Percentiles rank a stretch among this genome's conserved stretches.
These are phyloP conservation scores for Petunia secreta DNA, from an alignment of 257 asterid genomes.

Conservation along the genomic window DNA sequence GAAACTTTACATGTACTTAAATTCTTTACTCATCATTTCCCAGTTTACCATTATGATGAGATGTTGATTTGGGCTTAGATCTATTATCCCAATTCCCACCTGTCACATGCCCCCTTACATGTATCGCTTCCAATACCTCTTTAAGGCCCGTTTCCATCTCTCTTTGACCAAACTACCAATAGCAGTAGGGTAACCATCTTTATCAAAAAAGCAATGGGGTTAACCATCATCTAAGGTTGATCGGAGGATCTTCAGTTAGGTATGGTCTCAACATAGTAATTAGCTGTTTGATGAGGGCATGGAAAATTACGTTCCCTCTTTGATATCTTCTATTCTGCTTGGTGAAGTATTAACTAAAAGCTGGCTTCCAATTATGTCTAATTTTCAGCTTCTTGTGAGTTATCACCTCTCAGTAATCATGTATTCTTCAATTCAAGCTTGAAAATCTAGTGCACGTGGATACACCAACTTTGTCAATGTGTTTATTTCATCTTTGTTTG, in stretches of 20 bases:
- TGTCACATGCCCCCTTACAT: not conserved
- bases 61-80: not conserved
- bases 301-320: not conserved
- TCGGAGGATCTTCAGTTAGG: not conserved
- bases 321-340: not conserved
- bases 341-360: not conserved
- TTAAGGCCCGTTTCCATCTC: not conserved
- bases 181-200: not conserved
- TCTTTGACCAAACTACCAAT: not conserved
- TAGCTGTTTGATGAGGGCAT: not conserved
- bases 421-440: not conserved
- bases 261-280: not conserved
- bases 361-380: not conserved
- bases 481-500: not conserved
- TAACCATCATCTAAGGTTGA: not conserved
- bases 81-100: not conserved
- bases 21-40: not conserved
- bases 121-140: not conserved
- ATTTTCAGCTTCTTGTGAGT: constrained; percentile 4
- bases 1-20: not conserved
- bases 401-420: not conserved
- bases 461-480: not conserved
- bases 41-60: not conserved
- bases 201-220: not conserved
- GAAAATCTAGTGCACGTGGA: not conserved